phyloP scores from a whole-genome alignment of 176 grass and related monocot genomes.

The Stipa capillata region DNA sequence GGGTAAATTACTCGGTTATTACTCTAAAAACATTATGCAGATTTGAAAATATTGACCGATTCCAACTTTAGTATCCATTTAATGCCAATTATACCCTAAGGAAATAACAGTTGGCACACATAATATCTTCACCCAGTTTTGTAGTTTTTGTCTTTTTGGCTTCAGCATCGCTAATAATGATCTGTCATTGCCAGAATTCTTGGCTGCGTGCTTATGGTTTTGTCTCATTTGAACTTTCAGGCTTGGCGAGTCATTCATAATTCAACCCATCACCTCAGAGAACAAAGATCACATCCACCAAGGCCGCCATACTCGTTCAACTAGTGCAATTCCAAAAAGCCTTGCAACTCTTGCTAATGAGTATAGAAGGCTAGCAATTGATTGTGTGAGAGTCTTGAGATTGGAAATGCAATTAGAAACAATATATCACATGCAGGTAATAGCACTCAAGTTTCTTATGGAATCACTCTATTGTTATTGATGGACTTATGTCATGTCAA shows the following conservation, averaged over 20 bases:
- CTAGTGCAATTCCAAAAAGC: constrained; percentile 73
- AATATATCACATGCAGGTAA: constrained; percentile 94
- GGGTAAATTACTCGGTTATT: neutral
- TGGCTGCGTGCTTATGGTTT: neutral
- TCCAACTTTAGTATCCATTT: neutral
- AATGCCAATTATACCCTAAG: neutral
- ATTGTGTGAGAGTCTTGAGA: constrained; percentile 84
- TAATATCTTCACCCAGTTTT: neutral
- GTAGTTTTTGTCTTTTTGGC: neutral
- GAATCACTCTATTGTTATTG: constrained; percentile 2
- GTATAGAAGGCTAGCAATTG: constrained; percentile 77
- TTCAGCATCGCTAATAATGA: constrained; percentile 1
- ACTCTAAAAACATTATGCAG: neutral
- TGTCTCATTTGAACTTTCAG: constrained; percentile 31
- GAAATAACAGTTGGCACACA: neutral
- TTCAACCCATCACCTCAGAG: constrained; percentile 18
- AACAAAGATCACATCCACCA: constrained; percentile 30
- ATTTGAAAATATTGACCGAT: neutral
- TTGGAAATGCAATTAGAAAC: constrained; percentile 95
- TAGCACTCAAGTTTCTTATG: constrained; percentile 4
- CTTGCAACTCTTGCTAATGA: constrained; percentile 76
- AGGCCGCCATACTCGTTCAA: constrained; percentile 43
- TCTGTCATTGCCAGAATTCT: neutral
- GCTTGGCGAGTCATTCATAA: constrained; percentile 73
- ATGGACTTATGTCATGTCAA: constrained; percentile 20